Base-by-base conservation (phyloP, 2,329 filamentous ascomycete genomes). In the Talaromyces sp. region DNA sequence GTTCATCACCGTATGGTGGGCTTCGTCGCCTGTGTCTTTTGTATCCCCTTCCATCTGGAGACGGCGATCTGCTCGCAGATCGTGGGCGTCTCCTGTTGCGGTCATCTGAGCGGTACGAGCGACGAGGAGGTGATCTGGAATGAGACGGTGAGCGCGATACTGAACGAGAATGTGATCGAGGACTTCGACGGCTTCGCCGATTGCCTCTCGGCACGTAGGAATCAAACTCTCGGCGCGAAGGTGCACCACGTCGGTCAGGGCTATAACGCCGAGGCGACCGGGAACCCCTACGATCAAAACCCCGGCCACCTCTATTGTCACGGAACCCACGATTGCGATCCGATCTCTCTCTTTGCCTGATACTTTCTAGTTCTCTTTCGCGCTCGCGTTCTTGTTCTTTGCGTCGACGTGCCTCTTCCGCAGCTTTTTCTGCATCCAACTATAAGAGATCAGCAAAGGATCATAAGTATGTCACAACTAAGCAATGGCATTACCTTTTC, bases 371-470 rank as follows among this genome's bases (percentile, higher is more conserved):
- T 54, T 91, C 87, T 61, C 85, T 84, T 60, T 94, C 89, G 58
- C 89, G 85, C 52, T 84, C 80, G 64, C 86, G 82, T 60, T 89
- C 82, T 57, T 87, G 84, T 67, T 93, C 88, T 63, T 87, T 85
- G 65, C 86, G 84, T 56, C 82, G 82, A 56, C 87, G 86, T 28
- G 85, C 83, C 68, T 89, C 86, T 69, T 94, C 89, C 28, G 89
- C 89, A 43, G 87, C 87, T 71, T 87, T 89, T 65, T 94, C 91
- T 36, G 90, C 88, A 69, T 95, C 88, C 53, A 91, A 84, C 91
- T 92, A 59, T 17, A 31, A 9, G 60, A 40, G 53, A 33, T 63
- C 48, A 62, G 59, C 37, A 45, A 37, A 10, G 22, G 19, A 19
- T 41, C 33, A n/a, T n/a, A 9, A 9, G 1, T 25, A 9, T n/a